Conservation (phyloP, 169 alveolate genomes). For the Plasmodium knowlesi region DNA sequence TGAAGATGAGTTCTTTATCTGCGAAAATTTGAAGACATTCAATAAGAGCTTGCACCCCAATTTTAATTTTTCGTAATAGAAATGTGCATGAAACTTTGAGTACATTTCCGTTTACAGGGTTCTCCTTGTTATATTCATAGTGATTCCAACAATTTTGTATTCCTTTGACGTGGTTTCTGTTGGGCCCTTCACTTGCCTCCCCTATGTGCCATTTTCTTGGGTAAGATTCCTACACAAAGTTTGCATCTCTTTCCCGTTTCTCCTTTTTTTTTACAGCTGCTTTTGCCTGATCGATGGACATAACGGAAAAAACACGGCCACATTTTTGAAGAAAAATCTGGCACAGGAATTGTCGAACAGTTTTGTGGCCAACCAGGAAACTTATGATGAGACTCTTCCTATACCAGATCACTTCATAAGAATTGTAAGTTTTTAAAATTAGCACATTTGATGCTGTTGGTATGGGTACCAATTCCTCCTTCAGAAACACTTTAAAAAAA, state of each 20-base stretch:
- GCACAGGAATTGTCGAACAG: conserved; percentile 64
- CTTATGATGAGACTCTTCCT: conserved; percentile 60
- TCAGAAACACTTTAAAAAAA: background rate
- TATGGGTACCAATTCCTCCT: background rate
- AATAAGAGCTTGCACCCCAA: conserved; percentile 62
- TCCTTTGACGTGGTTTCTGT: background rate
- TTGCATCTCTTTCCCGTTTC: background rate
- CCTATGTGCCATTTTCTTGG: background rate
- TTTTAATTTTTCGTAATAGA: conserved; percentile 65
- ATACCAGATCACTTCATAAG: conserved; percentile 67
- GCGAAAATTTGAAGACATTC: conserved; percentile 69
- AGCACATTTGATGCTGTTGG: background rate
- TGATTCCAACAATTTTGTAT: background rate
- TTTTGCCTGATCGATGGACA: conserved; percentile 72
- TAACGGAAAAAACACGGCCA: conserved; percentile 67
- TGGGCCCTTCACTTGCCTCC: background rate
- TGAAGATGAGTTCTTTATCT: conserved; percentile 81
- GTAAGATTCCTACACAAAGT: background rate
- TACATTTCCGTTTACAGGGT: background rate
- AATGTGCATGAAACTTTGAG: background rate
- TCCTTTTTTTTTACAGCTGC: conserved; percentile 27
- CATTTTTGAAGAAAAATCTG: conserved; percentile 55
- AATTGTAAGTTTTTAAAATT: conserved; percentile 25
- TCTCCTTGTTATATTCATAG: background rate
- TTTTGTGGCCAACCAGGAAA: conserved; percentile 36